Conservation (phyloP, 2,329 filamentous ascomycete species). For the Mycosphaerella arachidis region DNA sequence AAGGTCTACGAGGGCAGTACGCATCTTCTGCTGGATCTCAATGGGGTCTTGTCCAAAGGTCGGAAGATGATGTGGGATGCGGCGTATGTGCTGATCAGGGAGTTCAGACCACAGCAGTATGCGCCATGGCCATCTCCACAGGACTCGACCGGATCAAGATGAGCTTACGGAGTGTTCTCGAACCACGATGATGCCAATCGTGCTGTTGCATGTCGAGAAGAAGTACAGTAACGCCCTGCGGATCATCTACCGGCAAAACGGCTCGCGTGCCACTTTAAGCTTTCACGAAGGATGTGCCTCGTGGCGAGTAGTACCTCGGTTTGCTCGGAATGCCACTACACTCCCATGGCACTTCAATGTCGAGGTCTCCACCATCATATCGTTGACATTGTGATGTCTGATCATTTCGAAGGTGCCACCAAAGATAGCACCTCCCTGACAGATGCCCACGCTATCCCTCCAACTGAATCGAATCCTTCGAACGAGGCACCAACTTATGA, state of each 20-base stretch:
- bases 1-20: slow-evolving; percentile 20
- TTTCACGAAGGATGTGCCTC: neutral
- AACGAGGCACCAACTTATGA: neutral
- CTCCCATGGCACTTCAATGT: neutral
- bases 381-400: neutral
- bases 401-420: neutral
- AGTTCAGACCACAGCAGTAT: slow-evolving; percentile 13
- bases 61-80: slow-evolving; percentile 20
- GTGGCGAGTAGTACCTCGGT: neutral
- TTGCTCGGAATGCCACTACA: neutral
- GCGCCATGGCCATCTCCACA: slow-evolving; percentile 5
- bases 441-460: neutral
- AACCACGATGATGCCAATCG: too few relatives aligned
- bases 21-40: slow-evolving; percentile 17
- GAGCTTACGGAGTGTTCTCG: neutral
- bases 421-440: neutral
- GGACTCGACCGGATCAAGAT: neutral
- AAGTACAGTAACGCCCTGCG: too few relatives aligned
- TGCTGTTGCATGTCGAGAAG: too few relatives aligned
- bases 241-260: neutral
- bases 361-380: neutral
- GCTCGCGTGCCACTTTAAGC: neutral
- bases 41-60: slow-evolving; percentile 15
- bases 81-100: slow-evolving; percentile 12
- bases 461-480: neutral